Base-by-base conservation (phyloP, 1,139 yeast species). In the Yamadazyma blattariae region DNA sequence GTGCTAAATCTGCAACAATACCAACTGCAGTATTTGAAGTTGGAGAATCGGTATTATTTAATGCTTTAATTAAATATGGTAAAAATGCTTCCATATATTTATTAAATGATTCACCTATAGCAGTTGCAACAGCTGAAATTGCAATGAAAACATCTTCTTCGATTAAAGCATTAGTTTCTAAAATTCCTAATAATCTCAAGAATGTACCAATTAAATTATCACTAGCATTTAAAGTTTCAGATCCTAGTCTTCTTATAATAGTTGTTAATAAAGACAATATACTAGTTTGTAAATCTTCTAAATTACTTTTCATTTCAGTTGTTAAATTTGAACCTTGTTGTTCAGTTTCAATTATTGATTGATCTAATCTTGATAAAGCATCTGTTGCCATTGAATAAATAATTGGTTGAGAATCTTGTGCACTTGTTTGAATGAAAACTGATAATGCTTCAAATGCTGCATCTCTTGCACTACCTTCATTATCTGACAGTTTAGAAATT, bases 61-160 rank as follows among this genome's bases (percentile, higher is more conserved):
- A 71, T 0, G 96, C 96, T 42, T 73, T 72, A 15, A 80, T 78
- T 57, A 92, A 71, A 57, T 71, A 89, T 36, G 97, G 97, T 44
- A 86, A 69, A 57, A 92, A 87, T 3, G 84, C 76, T 39, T 77
- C 82, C 80, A 90, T 79, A 58, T 88, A 92, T 51, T 77, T 78
- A 48, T 73, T 71, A 57, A 92, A 92, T 27, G 72, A 68, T 26
- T 69, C 76, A 38, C 82, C 90, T 45, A 85, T 67, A 1, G 96
- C 84, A 27, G 84, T 74, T 1, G 97, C 94, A 39, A 92, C 76
- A 0, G 98, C 87, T 27, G 96, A 85, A 46, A 94, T 79, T 10
- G 96, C 95, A 56, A 88, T 85, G 58, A 88, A 87, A 7, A 92
- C 79, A 59, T 92, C 98, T 61, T 94, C 98, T 60, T 92, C 97